These are phyloP conservation scores for Iris pallida DNA, from an alignment of 116 monocot genomes.

Conservation along the genomic window DNA sequence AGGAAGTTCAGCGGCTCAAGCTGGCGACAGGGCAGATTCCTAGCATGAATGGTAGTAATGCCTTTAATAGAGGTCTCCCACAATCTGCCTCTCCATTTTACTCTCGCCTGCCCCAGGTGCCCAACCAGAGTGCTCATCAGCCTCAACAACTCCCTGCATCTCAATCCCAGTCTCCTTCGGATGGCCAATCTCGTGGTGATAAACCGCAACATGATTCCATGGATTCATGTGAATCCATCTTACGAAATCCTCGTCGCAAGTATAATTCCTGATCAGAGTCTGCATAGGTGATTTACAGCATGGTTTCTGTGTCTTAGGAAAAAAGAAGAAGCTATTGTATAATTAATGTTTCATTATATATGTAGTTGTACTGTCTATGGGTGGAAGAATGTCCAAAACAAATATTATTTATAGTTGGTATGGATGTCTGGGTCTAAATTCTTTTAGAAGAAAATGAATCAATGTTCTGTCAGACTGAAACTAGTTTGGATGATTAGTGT, in stretches of 20 bases:
- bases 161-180: constrained; percentile 14
- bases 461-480: too few relatives aligned
- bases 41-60: constrained; percentile 21
- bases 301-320: not conserved
- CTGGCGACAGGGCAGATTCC: constrained; percentile 59
- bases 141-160: constrained; percentile 14
- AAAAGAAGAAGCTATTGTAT: constrained; percentile 8
- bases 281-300: not conserved
- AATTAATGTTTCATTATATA: constrained; percentile 10
- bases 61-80: constrained; percentile 15
- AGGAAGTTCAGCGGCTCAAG: constrained; percentile 84
- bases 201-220: constrained; percentile 18
- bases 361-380: not conserved
- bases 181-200: constrained; percentile 10
- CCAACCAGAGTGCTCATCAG: constrained; percentile 11
- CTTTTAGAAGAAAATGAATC: too few relatives aligned
- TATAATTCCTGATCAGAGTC: not conserved
- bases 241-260: not conserved
- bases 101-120: constrained; percentile 11
- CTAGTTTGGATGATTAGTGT: too few relatives aligned
- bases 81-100: constrained; percentile 7
- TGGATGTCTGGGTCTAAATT: too few relatives aligned
- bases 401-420: too few relatives aligned
- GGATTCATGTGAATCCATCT: constrained; percentile 12
- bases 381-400: not conserved